Evolutionary conservation across 2,329 filamentous ascomycete species (phyloP).

Genomic region (Talaromyces sp.): DNA sequence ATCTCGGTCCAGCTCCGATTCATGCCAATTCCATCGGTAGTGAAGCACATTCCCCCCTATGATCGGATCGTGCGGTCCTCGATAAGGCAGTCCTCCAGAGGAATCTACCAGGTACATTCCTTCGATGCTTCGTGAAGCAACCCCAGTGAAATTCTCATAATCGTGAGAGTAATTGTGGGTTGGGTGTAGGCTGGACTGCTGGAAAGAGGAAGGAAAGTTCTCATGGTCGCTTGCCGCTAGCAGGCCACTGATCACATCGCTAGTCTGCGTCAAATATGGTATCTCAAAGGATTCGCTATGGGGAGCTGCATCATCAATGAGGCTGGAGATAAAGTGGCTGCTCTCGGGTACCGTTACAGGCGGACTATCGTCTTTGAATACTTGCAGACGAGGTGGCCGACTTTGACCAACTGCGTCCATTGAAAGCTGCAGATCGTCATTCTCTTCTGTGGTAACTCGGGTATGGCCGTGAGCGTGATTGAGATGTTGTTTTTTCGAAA

Average conservation of each 20-base stretch:
- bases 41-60: slow-evolving; percentile 10
- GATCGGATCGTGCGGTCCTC: slow-evolving; percentile 7
- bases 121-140: slow-evolving; percentile 3
- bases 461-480: slow-evolving; percentile 13
- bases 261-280: background rate
- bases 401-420: slow-evolving; percentile 25
- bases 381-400: slow-evolving; percentile 24
- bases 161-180: slow-evolving; percentile 4
- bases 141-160: background rate
- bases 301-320: background rate
- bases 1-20: slow-evolving; percentile 1
- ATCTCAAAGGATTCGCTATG: background rate
- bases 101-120: slow-evolving; percentile 10
- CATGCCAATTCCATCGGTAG: slow-evolving; percentile 12
- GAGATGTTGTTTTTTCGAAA: background rate
- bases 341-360: background rate
- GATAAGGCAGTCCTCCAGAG: background rate
- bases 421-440: slow-evolving; percentile 26
- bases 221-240: slow-evolving; percentile 1
- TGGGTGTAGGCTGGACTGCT: background rate
- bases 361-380: slow-evolving; percentile 32
- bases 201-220: background rate
- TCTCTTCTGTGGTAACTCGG: slow-evolving; percentile 23
- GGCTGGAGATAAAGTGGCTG: background rate
- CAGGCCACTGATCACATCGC: background rate